A percentile compares a stretch with the other conserved stretches of the same genome.
These are phyloP conservation scores for Phoma sp. DNA, from an alignment of 2,329 filamentous ascomycete species.

Conservation along the genomic window DNA sequence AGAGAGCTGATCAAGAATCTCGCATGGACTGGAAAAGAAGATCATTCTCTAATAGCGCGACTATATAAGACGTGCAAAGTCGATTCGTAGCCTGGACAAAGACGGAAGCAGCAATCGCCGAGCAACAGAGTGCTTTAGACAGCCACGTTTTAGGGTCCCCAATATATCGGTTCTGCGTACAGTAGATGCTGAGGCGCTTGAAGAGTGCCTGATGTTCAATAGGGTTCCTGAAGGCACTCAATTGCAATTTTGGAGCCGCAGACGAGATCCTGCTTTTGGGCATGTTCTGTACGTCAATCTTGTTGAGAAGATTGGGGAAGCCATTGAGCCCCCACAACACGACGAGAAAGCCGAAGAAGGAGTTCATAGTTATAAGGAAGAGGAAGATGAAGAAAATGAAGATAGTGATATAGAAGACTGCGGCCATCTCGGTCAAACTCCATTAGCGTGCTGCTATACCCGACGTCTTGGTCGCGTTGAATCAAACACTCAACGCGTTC, in stretches of 20 bases:
- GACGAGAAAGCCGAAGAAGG: not conserved
- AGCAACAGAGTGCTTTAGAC: not conserved
- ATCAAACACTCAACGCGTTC: not conserved
- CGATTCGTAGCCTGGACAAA: constrained; percentile 6
- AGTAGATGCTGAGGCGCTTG: constrained; percentile 10
- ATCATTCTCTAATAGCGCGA: constrained; percentile 2
- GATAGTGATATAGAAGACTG: not conserved
- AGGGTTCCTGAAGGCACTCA: constrained; percentile 1
- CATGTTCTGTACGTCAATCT: constrained; percentile 8
- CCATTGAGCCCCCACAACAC: not conserved
- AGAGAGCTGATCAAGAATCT: constrained; percentile 3
- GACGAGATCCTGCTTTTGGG: not conserved
- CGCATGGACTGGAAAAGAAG: constrained; percentile 4
- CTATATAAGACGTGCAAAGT: constrained; percentile 1
- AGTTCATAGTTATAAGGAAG: not conserved
- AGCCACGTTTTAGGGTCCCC: not conserved
- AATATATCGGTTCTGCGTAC: constrained; percentile 9
- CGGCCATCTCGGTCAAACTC: constrained; percentile 3
- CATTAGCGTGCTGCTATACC: constrained; percentile 2
- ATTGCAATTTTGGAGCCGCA: not conserved
- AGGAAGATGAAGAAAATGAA: not conserved
- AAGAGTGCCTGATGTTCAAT: constrained; percentile 3
- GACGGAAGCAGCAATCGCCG: not conserved
- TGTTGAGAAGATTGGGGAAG: not conserved
- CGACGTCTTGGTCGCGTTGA: not conserved